These are phyloP conservation scores for Cytospora mali DNA, from an alignment of 2,329 filamentous ascomycete genomes.

Conservation along the genomic window DNA sequence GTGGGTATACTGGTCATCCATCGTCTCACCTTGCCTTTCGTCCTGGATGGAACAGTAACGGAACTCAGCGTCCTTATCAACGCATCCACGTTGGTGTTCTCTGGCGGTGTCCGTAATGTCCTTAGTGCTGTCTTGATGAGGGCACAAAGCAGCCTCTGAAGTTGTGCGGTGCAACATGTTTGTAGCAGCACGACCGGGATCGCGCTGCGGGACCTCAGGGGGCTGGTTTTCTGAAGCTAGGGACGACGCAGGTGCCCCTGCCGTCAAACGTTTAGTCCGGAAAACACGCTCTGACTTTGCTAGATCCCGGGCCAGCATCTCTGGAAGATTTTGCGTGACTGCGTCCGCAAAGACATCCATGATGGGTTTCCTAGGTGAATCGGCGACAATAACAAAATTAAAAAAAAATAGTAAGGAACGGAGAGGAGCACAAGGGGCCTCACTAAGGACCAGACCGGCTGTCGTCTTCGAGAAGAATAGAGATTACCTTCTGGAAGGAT, in stretches of 20 bases:
- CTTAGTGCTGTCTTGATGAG: constrained; percentile 16
- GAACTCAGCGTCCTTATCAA: constrained; percentile 13
- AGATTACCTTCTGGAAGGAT: constrained; percentile 1
- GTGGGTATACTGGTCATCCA: not conserved
- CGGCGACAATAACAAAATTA: constrained; percentile 17
- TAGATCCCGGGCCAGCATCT: constrained; percentile 58
- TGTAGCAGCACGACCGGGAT: constrained; percentile 19
- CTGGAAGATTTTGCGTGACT: constrained; percentile 53
- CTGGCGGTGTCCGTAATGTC: constrained; percentile 12
- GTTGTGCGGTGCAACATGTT: constrained; percentile 20
- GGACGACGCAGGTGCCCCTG: constrained; percentile 48
- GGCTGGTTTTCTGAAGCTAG: constrained; percentile 34
- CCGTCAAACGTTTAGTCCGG: constrained; percentile 54
- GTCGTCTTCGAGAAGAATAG: constrained; percentile 19
- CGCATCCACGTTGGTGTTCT: constrained; percentile 6
- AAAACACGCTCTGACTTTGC: constrained; percentile 53
- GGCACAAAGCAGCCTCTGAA: constrained; percentile 24
- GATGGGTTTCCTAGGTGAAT: not conserved
- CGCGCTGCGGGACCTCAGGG: constrained; percentile 22
- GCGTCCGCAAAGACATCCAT: constrained; percentile 12
- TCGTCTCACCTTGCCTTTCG: constrained; percentile 5
- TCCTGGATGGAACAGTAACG: constrained; percentile 7
- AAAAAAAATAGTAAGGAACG: not conserved
- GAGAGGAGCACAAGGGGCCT: constrained; percentile 10
- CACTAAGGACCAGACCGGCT: constrained; percentile 5